phyloP scores from a whole-genome alignment of 768 basidiomycete genomes.

The Kwoniella bestiolae region DNA sequence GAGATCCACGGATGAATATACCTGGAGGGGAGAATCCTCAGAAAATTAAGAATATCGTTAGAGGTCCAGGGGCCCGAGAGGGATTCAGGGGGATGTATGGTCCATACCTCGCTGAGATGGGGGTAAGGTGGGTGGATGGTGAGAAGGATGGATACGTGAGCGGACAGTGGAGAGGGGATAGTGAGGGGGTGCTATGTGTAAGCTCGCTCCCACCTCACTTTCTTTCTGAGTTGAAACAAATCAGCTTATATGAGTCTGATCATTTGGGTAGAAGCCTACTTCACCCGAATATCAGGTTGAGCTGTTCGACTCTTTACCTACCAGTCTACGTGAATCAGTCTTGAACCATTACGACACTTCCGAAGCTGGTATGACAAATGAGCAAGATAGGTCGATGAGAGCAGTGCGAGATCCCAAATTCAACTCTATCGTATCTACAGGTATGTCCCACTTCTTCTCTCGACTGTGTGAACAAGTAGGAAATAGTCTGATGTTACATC shows the following conservation, averaged over 20 bases:
- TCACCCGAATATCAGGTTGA: constrained; percentile 69
- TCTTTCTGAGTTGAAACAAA: background rate
- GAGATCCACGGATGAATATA: constrained; percentile 79
- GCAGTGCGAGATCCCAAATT: constrained; percentile 42
- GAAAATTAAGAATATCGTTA: constrained; percentile 93
- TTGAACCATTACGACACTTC: constrained; percentile 1
- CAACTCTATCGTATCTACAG: constrained; percentile 56
- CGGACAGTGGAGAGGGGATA: constrained; percentile 28
- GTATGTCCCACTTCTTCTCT: constrained; percentile 25
- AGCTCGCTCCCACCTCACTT: background rate
- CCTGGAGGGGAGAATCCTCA: constrained; percentile 91
- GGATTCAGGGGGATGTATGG: constrained; percentile 90
- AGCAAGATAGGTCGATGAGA: constrained; percentile 74
- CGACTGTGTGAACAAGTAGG: too few relatives aligned
- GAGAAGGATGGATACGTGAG: constrained; percentile 8
- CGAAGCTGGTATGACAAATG: constrained; percentile 59
- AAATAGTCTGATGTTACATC: too few relatives aligned
- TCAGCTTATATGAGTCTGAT: background rate
- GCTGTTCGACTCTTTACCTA: constrained; percentile 78
- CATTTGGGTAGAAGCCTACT: constrained; percentile 67
- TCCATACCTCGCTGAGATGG: constrained; percentile 60
- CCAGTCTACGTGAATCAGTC: constrained; percentile 62
- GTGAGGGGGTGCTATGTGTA: constrained; percentile 29
- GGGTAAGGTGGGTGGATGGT: constrained; percentile 50
- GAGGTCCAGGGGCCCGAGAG: constrained; percentile 65